A percentile compares a stretch with the other conserved stretches of the same genome.
phyloP scores from a whole-genome alignment of 805 yeast genomes.

The Danielia oregonensis region DNA sequence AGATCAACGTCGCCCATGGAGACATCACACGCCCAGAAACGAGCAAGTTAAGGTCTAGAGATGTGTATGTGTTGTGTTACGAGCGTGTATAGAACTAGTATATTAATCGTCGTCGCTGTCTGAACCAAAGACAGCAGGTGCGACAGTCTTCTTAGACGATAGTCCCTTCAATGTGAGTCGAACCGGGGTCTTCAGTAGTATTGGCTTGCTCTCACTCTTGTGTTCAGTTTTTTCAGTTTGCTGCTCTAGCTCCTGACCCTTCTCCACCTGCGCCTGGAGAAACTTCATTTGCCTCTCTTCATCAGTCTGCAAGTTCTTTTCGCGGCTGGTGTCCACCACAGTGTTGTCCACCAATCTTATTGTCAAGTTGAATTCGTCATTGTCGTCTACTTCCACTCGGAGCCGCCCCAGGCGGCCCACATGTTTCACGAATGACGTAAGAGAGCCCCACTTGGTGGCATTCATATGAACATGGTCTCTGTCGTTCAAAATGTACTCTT shows the following conservation, averaged over 20 bases:
- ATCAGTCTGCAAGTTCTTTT: constrained; percentile 9
- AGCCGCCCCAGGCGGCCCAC: constrained; percentile 57
- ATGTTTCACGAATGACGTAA: constrained; percentile 63
- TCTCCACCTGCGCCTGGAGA: constrained; percentile 13
- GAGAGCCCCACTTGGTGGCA: constrained; percentile 74
- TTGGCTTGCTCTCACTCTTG: neutral
- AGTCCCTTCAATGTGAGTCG: constrained; percentile 12
- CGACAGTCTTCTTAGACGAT: constrained; percentile 3
- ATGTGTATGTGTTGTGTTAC: constrained; percentile 70
- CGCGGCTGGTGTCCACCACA: constrained; percentile 2
- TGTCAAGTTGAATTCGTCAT: constrained; percentile 34
- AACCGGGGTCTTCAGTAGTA: constrained; percentile 4
- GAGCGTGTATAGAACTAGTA: constrained; percentile 28
- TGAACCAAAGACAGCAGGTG: constrained; percentile 5
- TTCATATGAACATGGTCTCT: constrained; percentile 87
- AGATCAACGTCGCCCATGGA: constrained; percentile 45
- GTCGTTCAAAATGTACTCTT: constrained; percentile 74
- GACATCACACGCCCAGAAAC: constrained; percentile 31
- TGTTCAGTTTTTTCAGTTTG: neutral
- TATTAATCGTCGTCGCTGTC: constrained; percentile 6
- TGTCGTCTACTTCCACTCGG: constrained; percentile 36
- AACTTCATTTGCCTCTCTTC: constrained; percentile 13
- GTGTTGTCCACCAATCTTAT: constrained; percentile 28
- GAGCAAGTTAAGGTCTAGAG: constrained; percentile 43
- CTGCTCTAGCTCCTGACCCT: constrained; percentile 7